These are phyloP conservation scores for Echeveria elegans DNA, from an alignment of 164 flowering plant genomes.

Conservation along the genomic window DNA sequence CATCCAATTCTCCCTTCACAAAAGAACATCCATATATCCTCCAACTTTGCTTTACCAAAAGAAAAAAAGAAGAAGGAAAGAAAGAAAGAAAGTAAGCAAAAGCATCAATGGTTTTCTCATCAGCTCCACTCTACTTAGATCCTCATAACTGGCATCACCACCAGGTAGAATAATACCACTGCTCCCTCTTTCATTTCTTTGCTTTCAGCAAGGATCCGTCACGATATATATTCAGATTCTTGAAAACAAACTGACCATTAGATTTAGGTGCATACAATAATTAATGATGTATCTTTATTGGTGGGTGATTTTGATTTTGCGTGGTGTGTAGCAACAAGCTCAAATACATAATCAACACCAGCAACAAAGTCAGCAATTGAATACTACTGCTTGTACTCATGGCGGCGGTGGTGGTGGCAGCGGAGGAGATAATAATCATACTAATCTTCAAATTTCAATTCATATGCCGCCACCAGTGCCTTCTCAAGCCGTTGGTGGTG, in stretches of 20 bases:
- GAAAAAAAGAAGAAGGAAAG: conserved; percentile 34
- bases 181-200: neutral
- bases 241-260: too few species aligned
- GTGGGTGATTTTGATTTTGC: neutral
- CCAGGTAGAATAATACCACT: neutral
- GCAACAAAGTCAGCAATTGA: conserved; percentile 14
- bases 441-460: conserved; percentile 16
- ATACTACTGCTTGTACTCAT: neutral
- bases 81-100: conserved; percentile 22
- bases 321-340: neutral
- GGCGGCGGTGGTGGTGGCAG: neutral
- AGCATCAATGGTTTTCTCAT: conserved; percentile 65
- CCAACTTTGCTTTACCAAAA: conserved; percentile 53
- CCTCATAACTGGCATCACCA: conserved; percentile 74
- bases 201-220: too few species aligned
- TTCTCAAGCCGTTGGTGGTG: conserved; percentile 6
- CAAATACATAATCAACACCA: conserved; percentile 3
- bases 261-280: neutral
- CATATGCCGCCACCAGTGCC: conserved; percentile 17
- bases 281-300: neutral
- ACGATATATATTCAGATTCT: neutral
- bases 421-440: conserved; percentile 17
- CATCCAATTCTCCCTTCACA: conserved; percentile 43
- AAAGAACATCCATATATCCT: conserved; percentile 27
- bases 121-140: conserved; percentile 67